Conservation (phyloP, 306 rosid species). For the Astragalus membranaceus region DNA sequence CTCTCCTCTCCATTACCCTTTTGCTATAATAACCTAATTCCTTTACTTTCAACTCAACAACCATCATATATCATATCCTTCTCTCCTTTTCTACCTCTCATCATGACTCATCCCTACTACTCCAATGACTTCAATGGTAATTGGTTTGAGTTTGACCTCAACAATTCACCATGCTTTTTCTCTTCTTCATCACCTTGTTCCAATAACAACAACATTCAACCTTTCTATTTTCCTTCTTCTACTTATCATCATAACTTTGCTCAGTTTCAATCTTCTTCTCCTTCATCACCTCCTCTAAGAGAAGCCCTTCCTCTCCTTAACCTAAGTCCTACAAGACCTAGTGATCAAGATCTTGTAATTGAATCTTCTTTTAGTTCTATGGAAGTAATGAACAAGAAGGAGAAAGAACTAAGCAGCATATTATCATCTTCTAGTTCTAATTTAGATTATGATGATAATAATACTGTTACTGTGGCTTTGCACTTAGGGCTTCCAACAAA, state of each 20-base stretch:
- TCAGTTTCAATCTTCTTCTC: constrained; percentile 14
- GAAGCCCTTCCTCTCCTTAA: constrained; percentile 73
- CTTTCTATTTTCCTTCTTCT: constrained; percentile 27
- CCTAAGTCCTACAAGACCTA: constrained; percentile 37
- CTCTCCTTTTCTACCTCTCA: constrained; percentile 7
- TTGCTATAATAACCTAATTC: constrained; percentile 37
- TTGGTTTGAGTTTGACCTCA: constrained; percentile 37
- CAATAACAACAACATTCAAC: constrained; percentile 19
- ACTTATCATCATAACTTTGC: constrained; percentile 12
- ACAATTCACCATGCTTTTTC: constrained; percentile 30
- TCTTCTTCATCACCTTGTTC: constrained; percentile 38
- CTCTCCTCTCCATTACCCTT: constrained; percentile 14
- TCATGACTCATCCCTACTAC: constrained; percentile 61
- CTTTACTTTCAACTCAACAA: background rate
- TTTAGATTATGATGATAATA: constrained; percentile 18
- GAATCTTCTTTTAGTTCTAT: constrained; percentile 32
- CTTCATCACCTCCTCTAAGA: constrained; percentile 43
- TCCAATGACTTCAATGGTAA: constrained; percentile 41
- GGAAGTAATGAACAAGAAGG: constrained; percentile 22
- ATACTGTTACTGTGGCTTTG: constrained; percentile 61
- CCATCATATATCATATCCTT: background rate
- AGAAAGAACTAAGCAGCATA: constrained; percentile 22
- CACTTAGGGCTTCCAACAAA: constrained; percentile 79
- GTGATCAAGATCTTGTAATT: constrained; percentile 13
- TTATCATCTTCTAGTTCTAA: background rate